These are phyloP conservation scores for Aureobasidium subglaciale DNA, from an alignment of 2,329 filamentous ascomycete genomes.

Conservation along the genomic window DNA sequence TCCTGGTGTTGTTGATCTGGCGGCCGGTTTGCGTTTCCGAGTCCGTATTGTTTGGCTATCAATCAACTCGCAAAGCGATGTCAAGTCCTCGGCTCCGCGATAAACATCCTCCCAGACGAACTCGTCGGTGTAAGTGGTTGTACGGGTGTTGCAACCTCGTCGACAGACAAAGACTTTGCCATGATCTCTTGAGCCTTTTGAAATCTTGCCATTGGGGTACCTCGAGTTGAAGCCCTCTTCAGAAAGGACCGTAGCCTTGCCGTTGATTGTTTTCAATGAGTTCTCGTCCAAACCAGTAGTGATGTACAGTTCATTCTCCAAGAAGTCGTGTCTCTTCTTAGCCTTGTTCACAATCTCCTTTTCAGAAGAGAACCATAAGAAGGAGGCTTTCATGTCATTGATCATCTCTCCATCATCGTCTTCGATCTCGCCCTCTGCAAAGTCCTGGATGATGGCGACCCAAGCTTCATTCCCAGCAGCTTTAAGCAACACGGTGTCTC, in stretches of 20 bases:
- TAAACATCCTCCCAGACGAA: constrained; percentile 89
- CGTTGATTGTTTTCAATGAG: constrained; percentile 80
- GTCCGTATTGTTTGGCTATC: constrained; percentile 66
- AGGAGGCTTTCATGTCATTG: constrained; percentile 65
- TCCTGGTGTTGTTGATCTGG: constrained; percentile 23
- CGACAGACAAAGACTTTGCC: constrained; percentile 88
- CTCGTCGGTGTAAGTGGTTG: constrained; percentile 84
- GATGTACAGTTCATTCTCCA: constrained; percentile 83
- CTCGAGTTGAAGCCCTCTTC: constrained; percentile 56
- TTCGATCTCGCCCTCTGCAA: constrained; percentile 61
- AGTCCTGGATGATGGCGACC: constrained; percentile 83
- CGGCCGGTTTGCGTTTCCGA: constrained; percentile 43
- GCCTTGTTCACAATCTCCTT: constrained; percentile 78
- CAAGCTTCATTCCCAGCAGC: constrained; percentile 86
- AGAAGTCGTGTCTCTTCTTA: constrained; percentile 73
- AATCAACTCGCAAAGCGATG: constrained; percentile 58
- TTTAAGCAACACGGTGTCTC: constrained; percentile 80
- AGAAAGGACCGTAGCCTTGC: constrained; percentile 76
- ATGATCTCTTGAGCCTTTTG: constrained; percentile 63
- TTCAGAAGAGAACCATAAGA: constrained; percentile 94
- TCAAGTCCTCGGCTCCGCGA: constrained; percentile 58
- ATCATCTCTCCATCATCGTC: constrained; percentile 49
- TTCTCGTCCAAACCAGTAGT: constrained; percentile 83
- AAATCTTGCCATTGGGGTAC: constrained; percentile 69
- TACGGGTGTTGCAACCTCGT: constrained; percentile 80